Percentiles rank a stretch among this genome's conserved stretches.
phyloP scores from a whole-genome alignment of 2,329 filamentous ascomycete species.

The Beauveria medogensis region DNA sequence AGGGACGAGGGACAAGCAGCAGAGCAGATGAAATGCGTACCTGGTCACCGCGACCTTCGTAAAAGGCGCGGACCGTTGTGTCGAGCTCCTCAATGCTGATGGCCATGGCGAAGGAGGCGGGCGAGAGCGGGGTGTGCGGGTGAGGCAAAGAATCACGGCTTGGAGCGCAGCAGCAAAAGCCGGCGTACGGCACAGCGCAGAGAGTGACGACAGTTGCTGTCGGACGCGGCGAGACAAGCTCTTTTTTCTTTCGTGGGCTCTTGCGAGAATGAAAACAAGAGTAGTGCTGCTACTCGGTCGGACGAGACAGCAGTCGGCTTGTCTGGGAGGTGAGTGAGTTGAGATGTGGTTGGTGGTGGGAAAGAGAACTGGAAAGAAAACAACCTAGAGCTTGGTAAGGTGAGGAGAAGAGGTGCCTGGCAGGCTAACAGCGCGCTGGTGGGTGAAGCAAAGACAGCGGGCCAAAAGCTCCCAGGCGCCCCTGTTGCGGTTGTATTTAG shows the following conservation, averaged over 20 bases:
- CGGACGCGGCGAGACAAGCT: slow-evolving; percentile 15
- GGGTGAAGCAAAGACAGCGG: slow-evolving; percentile 1
- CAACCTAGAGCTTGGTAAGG: slow-evolving; percentile 10
- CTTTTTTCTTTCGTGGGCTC: neutral
- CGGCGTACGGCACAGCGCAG: slow-evolving; percentile 19
- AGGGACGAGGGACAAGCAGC: slow-evolving; percentile 26
- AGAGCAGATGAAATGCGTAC: slow-evolving; percentile 43
- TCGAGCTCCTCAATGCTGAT: slow-evolving; percentile 89
- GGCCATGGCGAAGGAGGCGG: slow-evolving; percentile 44
- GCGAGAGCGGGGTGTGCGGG: slow-evolving; percentile 23
- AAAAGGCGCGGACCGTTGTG: slow-evolving; percentile 91
- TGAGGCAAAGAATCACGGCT: slow-evolving; percentile 18
- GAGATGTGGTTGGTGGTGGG: slow-evolving; percentile 1
- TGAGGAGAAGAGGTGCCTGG: slow-evolving; percentile 13
- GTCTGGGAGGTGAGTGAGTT: neutral
- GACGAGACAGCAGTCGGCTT: neutral
- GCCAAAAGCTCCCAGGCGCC: neutral
- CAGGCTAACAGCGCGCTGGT: neutral
- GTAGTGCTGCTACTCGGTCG: neutral
- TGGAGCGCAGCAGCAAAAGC: slow-evolving; percentile 15
- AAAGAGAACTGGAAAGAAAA: slow-evolving; percentile 14
- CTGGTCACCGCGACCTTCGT: slow-evolving; percentile 90
- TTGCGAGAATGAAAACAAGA: neutral
- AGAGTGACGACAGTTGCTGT: slow-evolving; percentile 13
- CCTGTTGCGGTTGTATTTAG: neutral